Base-by-base conservation (phyloP, 1,139 yeast species). In the Nakaseomyces bracarensis region DNA sequence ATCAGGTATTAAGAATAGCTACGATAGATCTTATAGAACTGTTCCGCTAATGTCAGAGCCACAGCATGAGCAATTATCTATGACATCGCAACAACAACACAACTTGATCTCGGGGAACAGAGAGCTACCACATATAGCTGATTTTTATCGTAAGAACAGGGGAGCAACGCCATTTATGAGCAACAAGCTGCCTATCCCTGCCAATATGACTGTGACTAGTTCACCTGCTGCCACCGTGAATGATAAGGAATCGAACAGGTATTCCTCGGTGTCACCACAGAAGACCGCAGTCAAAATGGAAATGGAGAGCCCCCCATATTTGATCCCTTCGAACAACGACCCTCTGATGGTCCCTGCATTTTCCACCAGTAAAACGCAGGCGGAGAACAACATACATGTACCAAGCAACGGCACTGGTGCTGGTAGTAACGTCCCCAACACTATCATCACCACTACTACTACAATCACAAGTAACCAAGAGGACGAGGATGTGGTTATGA, bases 371-470 rank as follows among this genome's bases (percentile, higher is more conserved):
- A 20, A 20, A 14, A 11, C 18, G 26, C 3, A 14, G 35, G 40
- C 31, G 14, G 34, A 30, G 36, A 39, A 39, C 40, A 33, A 16
- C 31, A 40, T 14, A 18, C 31, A 14, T 15, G 35, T 30, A 4
- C 19, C 21, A 4, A 30, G 35, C 22, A 30, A 30, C 23, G 35
- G 35, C 23, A 8, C 13, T 8, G 35, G 35, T 30, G 8, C n/a
- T 10, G 21, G 21, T 14, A 11, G 15, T 16, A 19, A 10, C 6
- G 21, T 39, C 29, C 25, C 35, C 20, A 13, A 39, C 39, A 4
- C 25, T 23, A 25, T 40, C 23, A 14, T 16, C 35, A 23, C 43
- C 16, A 22, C 33, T 27, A 18, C 41, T 20, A 34, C 31, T 3
- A 14, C 30, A 14, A 13, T 28, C 16, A 20, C 37, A 19, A 21